phyloP scores from a whole-genome alignment of 805 yeast species.

The Spencermartinsiella europaea region DNA sequence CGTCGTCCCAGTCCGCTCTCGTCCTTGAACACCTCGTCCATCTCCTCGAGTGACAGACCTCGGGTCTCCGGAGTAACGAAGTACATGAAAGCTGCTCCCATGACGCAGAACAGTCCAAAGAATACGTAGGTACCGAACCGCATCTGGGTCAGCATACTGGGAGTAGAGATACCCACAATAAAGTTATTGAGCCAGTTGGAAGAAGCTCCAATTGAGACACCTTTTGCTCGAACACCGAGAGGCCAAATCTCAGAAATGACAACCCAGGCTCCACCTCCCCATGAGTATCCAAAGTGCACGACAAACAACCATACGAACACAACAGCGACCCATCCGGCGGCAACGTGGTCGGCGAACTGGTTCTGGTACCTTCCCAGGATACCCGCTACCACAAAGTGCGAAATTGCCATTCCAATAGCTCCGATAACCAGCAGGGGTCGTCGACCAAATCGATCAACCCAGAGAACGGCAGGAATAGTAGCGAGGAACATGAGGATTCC shows the following conservation, averaged over 20 bases:
- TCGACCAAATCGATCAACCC: conserved; percentile 50
- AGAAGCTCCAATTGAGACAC: conserved; percentile 2
- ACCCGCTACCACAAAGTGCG: conserved; percentile 49
- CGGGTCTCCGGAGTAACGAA: conserved; percentile 40
- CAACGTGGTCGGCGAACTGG: conserved; percentile 20
- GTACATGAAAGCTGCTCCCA: conserved; percentile 12
- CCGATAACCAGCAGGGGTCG: conserved; percentile 52
- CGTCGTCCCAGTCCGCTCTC: background rate
- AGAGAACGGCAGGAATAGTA: conserved; percentile 49
- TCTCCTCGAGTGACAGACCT: conserved; percentile 39
- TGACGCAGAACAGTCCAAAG: conserved; percentile 1
- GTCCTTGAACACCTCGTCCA: conserved; percentile 27
- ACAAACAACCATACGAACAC: conserved; percentile 2
- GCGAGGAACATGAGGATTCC: conserved; percentile 44
- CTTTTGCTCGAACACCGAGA: conserved; percentile 8
- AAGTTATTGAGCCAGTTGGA: conserved; percentile 7
- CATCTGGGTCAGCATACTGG: conserved; percentile 1
- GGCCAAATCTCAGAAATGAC: conserved; percentile 6
- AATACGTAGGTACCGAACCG: conserved; percentile 4
- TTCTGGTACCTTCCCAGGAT: conserved; percentile 39
- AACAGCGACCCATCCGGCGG: conserved; percentile 6
- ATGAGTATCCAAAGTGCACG: conserved; percentile 5
- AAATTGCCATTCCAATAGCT: conserved; percentile 34
- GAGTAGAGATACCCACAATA: conserved; percentile 22
- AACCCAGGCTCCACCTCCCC: conserved; percentile 9